Evolutionary conservation across 176 grass and related monocot species (phyloP), one percentile per base, ranked within the genome.

Genomic region (Pontederia crassipes): DNA sequence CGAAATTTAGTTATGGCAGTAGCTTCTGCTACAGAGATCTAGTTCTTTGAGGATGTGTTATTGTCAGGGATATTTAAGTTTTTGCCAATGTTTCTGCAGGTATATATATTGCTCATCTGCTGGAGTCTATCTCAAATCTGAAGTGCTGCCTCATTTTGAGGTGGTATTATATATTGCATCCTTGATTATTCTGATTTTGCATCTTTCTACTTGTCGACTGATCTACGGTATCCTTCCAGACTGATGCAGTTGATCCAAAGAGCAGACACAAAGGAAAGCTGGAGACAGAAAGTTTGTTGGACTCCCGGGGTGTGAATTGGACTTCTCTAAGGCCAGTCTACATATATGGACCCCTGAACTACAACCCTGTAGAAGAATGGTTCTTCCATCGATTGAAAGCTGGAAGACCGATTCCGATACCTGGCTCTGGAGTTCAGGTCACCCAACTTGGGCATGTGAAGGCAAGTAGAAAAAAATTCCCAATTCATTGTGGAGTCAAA

Each of bases 221-320:
- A 28, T 27, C 8, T 48, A 54, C 45, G 29, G 29, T 35, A 4
- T 35, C 29, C 52, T 45, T 15, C 28, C 45, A 97, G 92, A 71
- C 17, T 6, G 92, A 97, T 68, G 84, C 92, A 1, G 84, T 85
- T 20, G 92, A 97, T 82, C 87, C 92, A 9, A 97, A 97, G 46
- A 97, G 92, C 74, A 74, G 92, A 64, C 92, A 91, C 81, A 97
- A 97, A 78, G 92, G 92, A 46, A 97, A 97, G 76, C 92, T 97
- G 49, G 87, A 97, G 78, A 97, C 92, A 9, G 92, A 97, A 84
- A 91, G 75, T 71, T 68, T 87, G 48, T 57, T 97, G 55, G 72
- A 75, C 9, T 73, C 87, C 1, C 65, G 78, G 16, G 87, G 79
- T 66, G 81, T 97, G 28, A 97, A 97, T 67, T 91, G 92, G 92